Evolutionary conservation across 2,329 filamentous ascomycete genomes (phyloP), one percentile per base, ranked within the genome.

Genomic region (Zarea fungicola): DNA sequence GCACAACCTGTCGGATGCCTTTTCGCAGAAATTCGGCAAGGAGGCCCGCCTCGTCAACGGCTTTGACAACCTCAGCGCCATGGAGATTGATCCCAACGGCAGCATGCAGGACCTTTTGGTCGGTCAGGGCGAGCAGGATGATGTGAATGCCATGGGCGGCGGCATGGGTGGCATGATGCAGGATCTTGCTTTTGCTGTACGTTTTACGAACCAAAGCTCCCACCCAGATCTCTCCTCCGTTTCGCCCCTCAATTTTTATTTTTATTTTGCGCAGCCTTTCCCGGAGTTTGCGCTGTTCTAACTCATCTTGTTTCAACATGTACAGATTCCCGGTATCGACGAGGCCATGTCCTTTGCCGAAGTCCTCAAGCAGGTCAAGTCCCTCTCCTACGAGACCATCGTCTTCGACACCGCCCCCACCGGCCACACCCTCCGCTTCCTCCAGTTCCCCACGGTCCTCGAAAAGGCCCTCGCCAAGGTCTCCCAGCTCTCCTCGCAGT

Each of bases 261-360:
- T n/a, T n/a, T n/a, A n/a, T n/a, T n/a, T n/a, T n/a, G n/a, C n/a
- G n/a, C n/a, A n/a, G n/a, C n/a, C n/a, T n/a, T n/a, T n/a, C n/a
- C n/a, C n/a, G n/a, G n/a, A n/a, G n/a, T n/a, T n/a, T n/a, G n/a
- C n/a, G n/a, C n/a, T n/a, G n/a, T n/a, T n/a, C n/a, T n/a, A n/a
- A n/a, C n/a, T n/a, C n/a, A n/a, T n/a, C n/a, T n/a, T n/a, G n/a
- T n/a, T n/a, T n/a, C 8, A 25, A 32, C 22, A 25, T 22, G 9
- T 8, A 11, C 59, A 95, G 89, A 99, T 99, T 54, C 93, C 93
- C 16, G 93, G 93, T 71, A 95, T 99, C 54, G 93, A 99, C 66
- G 93, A 99, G 71, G 93, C 93, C 68, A 99, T 99, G 93, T 96
- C 91, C 50, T 99, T 99, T 65, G 93, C 93, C 66, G 93, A 99